These are phyloP conservation scores for Cucurbitaria berberidis DNA, from an alignment of 2,329 filamentous ascomycete species.

Conservation along the genomic window DNA sequence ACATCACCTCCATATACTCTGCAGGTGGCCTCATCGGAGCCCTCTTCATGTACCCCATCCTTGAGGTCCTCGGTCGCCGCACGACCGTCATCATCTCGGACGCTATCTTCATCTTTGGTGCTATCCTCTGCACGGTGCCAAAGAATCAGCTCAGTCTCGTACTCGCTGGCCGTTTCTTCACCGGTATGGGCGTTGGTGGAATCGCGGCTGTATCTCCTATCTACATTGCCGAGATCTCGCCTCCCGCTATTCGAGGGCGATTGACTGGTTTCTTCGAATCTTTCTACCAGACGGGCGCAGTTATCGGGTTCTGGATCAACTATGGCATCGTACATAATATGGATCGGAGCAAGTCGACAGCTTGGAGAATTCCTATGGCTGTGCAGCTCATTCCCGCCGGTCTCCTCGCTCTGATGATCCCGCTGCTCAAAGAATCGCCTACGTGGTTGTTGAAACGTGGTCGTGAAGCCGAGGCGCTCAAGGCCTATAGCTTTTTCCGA, in stretches of 20 bases:
- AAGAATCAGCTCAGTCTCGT: constrained; percentile 47
- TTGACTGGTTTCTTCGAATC: constrained; percentile 71
- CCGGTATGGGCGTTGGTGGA: constrained; percentile 48
- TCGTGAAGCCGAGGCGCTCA: constrained; percentile 48
- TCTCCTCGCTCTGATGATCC: constrained; percentile 41
- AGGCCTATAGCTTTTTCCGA: constrained; percentile 53
- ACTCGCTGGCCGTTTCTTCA: constrained; percentile 51
- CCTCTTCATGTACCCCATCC: constrained; percentile 53
- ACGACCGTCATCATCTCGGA: constrained; percentile 58
- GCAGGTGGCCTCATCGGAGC: constrained; percentile 63
- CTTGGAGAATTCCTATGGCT: constrained; percentile 68
- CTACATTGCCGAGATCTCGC: constrained; percentile 53
- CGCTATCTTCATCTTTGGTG: constrained; percentile 53
- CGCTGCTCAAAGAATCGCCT: constrained; percentile 44
- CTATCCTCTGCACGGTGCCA: constrained; percentile 48
- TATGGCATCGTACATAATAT: constrained; percentile 51
- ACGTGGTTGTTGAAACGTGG: constrained; percentile 40
- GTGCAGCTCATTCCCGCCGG: constrained; percentile 53
- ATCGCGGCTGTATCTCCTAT: constrained; percentile 48
- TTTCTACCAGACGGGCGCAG: constrained; percentile 68
- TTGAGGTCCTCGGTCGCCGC: constrained; percentile 58
- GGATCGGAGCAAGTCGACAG: constrained; percentile 54
- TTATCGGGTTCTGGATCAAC: constrained; percentile 52
- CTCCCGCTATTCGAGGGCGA: constrained; percentile 67
- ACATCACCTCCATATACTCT: constrained; percentile 57